phyloP scores from a whole-genome alignment of 495 filamentous ascomycete species.

The Extremus antarcticus region DNA sequence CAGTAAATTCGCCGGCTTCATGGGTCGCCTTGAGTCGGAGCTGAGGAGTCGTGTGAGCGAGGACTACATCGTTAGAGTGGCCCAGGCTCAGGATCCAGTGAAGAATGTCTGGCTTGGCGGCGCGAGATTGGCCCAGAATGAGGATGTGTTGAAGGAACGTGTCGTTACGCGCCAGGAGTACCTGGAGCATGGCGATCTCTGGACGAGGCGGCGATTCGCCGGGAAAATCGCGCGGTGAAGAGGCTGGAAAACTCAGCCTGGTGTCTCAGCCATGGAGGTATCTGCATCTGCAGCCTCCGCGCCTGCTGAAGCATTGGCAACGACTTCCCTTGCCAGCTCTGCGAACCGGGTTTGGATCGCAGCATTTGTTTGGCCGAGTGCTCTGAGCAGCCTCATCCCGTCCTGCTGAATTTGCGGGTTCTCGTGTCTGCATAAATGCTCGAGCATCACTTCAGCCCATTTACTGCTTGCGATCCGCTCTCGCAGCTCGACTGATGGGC shows the following conservation, averaged over 20 bases:
- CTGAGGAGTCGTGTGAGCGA: conserved; percentile 7
- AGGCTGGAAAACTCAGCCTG: neutral
- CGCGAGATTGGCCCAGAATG: conserved; percentile 59
- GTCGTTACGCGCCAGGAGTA: conserved; percentile 81
- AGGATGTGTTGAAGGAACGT: conserved; percentile 46
- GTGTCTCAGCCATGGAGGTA: neutral
- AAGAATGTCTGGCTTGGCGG: conserved; percentile 78
- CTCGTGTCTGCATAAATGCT: conserved; percentile 1
- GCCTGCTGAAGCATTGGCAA: neutral
- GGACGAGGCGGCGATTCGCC: conserved; percentile 65
- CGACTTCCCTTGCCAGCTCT: neutral
- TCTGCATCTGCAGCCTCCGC: neutral
- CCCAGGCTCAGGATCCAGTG: conserved; percentile 37
- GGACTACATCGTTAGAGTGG: conserved; percentile 13
- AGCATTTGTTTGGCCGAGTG: conserved; percentile 11
- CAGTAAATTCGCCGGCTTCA: conserved; percentile 65
- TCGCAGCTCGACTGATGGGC: conserved; percentile 1
- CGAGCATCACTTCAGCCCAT: neutral
- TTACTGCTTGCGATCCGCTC: conserved; percentile 1
- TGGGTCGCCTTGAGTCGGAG: conserved; percentile 50
- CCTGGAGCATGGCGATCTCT: conserved; percentile 70
- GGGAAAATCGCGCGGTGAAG: conserved; percentile 17
- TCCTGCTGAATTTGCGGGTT: conserved; percentile 14
- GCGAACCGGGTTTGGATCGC: conserved; percentile 4
- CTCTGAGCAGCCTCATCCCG: conserved; percentile 12